Evolutionary conservation across 306 rosid species (phyloP), one percentile per base, ranked within the genome.

Genomic region (Prunus armeniaca): DNA sequence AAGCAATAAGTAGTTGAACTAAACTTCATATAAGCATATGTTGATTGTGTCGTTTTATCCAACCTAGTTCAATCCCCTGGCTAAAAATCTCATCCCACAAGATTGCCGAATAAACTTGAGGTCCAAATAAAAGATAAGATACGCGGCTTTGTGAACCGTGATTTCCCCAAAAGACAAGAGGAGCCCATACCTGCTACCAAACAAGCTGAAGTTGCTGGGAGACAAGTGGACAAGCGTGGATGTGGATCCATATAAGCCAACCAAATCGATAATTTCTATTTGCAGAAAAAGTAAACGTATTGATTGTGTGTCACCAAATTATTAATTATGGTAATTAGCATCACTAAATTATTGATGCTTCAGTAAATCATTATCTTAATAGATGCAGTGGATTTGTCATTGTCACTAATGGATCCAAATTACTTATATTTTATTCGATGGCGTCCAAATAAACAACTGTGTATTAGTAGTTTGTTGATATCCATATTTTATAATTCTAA

Each of bases 101-200:
- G 4, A 2, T 12, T 12, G 65, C 38, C 38, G 13, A 17, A 6
- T 12, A 22, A 34, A 34, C 4, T 9, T 24, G 3, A 25, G 65
- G 65, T 60, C 65, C 65, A 60, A 22, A 15, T 51, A 12, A 30
- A 34, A 14, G 64, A 71, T 32, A 32, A 58, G 63, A 5, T 32
- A 54, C 32, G 49, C 49, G 64, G 75, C 32, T 32, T 19, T 71
- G 75, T 71, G 75, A 27, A n/a, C 15, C 34, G 61, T 32, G 75
- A 54, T 71, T 71, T 54, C 50, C 74, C 30, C 63, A 51, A 30
- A 64, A 63, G 6, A 3, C 75, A 54, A 52, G 19, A 9, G 63
- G 49, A 15, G 3, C 57, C n/a, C 52, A 50, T 69, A 17, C 62
- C 2, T 9, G 34, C 28, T 15, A 43, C 3, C 12, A 38, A 18